A percentile compares a stretch with the other conserved stretches of the same genome.
Evolutionary conservation across 2,329 filamentous ascomycete genomes (phyloP).

Genomic region (Leptographium radiaticola): DNA sequence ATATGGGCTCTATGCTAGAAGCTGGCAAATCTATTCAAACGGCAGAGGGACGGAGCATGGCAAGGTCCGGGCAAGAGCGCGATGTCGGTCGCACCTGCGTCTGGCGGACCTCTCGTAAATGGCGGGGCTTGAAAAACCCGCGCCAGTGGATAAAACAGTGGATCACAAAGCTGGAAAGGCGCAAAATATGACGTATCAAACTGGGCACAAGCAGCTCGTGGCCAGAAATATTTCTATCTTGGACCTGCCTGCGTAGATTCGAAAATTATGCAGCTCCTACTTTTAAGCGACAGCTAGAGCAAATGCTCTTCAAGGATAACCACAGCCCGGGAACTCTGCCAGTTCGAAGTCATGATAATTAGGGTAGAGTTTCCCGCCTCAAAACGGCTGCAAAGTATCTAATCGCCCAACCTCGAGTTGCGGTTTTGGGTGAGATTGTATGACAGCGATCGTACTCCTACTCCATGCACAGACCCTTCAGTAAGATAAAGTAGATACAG

Average conservation of each 20-base stretch:
- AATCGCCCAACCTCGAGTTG: no score
- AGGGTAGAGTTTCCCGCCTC: no score
- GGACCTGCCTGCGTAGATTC: not conserved
- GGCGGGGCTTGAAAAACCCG: not conserved
- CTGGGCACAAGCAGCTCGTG: not conserved
- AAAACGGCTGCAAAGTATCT: no score
- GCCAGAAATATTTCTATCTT: not conserved
- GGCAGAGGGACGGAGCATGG: not conserved
- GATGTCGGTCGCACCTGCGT: conserved; percentile 6
- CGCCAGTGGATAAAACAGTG: not conserved
- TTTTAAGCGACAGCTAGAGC: no score
- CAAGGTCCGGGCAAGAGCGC: conserved; percentile 2
- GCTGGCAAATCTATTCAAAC: not conserved
- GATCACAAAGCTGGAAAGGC: not conserved
- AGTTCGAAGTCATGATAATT: no score
- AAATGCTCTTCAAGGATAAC: no score
- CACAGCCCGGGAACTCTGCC: no score
- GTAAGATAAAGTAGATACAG: no score
- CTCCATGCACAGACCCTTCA: no score
- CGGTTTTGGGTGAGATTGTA: no score
- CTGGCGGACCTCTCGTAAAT: not conserved
- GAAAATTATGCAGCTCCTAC: not conserved
- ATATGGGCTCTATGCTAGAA: not conserved
- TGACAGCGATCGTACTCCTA: no score
- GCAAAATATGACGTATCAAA: not conserved